Evolutionary conservation across 78 protist species (phyloP).

Genomic region (Dictyostelium intermedium): DNA sequence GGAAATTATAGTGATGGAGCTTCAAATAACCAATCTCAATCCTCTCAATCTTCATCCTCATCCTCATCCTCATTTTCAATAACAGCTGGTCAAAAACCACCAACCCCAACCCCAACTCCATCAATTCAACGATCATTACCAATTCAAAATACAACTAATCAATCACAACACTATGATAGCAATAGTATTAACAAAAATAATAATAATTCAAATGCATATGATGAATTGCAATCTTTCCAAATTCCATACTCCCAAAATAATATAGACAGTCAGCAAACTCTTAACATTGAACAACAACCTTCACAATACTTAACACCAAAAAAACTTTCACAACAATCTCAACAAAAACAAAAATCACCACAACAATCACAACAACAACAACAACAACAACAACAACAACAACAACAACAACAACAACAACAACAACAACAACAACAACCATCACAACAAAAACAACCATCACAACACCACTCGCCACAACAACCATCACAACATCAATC

Average conservation of each 20-base stretch:
- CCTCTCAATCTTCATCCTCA: background rate
- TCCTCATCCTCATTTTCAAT: background rate
- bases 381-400: background rate
- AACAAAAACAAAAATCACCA: background rate
- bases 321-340: background rate
- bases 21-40: background rate
- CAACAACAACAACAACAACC: background rate
- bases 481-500: background rate
- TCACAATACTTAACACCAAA: background rate
- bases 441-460: background rate
- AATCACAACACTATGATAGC: background rate
- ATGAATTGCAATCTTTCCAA: background rate
- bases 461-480: background rate
- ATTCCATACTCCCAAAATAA: background rate
- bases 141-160: background rate
- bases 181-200: too few relatives aligned
- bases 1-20: background rate
- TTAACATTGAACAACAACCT: background rate
- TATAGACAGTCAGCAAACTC: background rate
- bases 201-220: background rate
- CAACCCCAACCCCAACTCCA: background rate
- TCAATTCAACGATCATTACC: background rate
- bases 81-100: conserved; percentile 10
- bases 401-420: too few relatives aligned
- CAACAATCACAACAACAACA: background rate